A percentile compares a stretch with the other conserved stretches of the same genome.
Evolutionary conservation across 2,329 filamentous ascomycete genomes (phyloP).

Genomic region (Fusarium multiceps): DNA sequence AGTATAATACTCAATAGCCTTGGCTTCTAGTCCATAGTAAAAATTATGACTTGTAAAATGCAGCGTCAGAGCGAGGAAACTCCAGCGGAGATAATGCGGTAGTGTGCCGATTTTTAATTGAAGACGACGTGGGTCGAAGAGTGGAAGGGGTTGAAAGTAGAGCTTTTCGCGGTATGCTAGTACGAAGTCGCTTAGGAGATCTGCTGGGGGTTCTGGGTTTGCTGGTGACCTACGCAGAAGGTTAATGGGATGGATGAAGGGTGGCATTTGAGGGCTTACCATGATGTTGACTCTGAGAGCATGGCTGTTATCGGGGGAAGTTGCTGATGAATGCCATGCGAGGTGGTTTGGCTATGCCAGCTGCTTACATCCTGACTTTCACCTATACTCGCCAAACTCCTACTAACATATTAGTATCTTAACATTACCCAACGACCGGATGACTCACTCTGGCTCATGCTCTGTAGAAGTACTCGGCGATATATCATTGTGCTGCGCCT

Average conservation of each 20-base stretch:
- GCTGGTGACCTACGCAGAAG: slow-evolving; percentile 10
- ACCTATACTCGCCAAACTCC: neutral
- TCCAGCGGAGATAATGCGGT: slow-evolving; percentile 39
- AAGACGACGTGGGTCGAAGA: slow-evolving; percentile 21
- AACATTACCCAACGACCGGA: fast-evolving
- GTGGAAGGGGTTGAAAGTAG: slow-evolving; percentile 34
- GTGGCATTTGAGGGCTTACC: neutral
- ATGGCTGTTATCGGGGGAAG: slow-evolving; percentile 16
- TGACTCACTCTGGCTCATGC: slow-evolving; percentile 8
- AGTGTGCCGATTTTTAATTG: slow-evolving; percentile 12
- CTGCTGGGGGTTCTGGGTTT: slow-evolving; percentile 29
- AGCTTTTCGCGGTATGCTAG: slow-evolving; percentile 29
- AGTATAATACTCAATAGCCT: slow-evolving; percentile 41
- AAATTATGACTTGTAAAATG: slow-evolving; percentile 26
- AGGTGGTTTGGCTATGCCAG: neutral
- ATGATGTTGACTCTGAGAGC: slow-evolving; percentile 12
- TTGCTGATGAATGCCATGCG: slow-evolving; percentile 2
- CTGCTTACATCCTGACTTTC: neutral
- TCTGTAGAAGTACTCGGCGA: neutral
- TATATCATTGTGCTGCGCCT: neutral
- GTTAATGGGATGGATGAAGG: neutral
- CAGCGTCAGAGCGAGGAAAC: slow-evolving; percentile 25
- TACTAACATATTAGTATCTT: neutral
- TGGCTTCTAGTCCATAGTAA: slow-evolving; percentile 27
- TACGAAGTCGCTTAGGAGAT: slow-evolving; percentile 17